Evolutionary conservation across 2,329 filamentous ascomycete genomes (phyloP), one percentile per base, ranked within the genome.

Genomic region (Amylocarpus encephaloides): DNA sequence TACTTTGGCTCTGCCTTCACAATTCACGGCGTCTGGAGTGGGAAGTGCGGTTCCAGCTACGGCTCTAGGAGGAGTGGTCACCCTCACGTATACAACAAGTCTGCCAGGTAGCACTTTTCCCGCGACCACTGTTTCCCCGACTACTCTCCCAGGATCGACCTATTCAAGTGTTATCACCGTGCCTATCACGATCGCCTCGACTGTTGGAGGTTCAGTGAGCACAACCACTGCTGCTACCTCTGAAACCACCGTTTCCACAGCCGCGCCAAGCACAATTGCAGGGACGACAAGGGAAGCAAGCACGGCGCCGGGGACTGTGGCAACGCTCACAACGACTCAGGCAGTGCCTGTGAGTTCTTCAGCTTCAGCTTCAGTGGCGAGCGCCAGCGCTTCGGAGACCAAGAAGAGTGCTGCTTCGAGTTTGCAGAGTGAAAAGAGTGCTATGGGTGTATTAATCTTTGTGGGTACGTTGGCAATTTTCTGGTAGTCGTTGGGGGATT

Each of bases 21-120:
- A 72, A 39, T 75, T 65, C 53, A 76, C 73, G 0, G 71, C 66
- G 13, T 65, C 66, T 1, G 73, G 73, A 12, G 67, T 72, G 2
- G 73, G 73, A 6, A 68, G 63, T 15, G 72, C 72, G 0, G 71
- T 77, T 36, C 73, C 73, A 0, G 66, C 67, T 0, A 69, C 66
- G 7, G 68, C 66, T 40, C 60, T 76, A 9, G 74, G 70, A 13
- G 67, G 64, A 10, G 49, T 67, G 9, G 54, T 68, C 4, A 66
- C 67, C 0, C 59, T 65, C 29, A 71, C 61, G 1, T 59, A 55
- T 33, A 59, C 54, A 2, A 61, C 58, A 1, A 63, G 60, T 1
- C 11, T 61, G 6, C 45, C 55, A 0, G 50, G 40, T 1, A 55
- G 43, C 4, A 59, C 53, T 1, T 39, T 51, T 6, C 35, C 64